These are phyloP conservation scores for Yamadazyma paraphyllophila DNA, from an alignment of 805 yeast species.

Conservation along the genomic window DNA sequence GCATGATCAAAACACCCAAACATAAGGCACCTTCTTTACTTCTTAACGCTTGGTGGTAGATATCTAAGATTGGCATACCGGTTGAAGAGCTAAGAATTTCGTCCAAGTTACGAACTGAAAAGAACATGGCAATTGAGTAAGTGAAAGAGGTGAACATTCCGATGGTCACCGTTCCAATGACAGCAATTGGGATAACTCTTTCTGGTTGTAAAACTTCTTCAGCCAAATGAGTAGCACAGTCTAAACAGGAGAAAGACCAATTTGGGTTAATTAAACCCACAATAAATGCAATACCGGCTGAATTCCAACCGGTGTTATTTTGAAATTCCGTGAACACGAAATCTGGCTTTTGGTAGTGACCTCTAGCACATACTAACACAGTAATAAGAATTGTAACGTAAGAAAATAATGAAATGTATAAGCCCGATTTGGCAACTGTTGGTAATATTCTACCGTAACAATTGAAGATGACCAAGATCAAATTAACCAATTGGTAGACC, in stretches of 20 bases:
- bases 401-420: conserved; percentile 52
- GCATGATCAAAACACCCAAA: conserved; percentile 47
- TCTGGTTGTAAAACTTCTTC: conserved; percentile 63
- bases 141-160: conserved; percentile 61
- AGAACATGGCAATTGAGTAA: conserved; percentile 57
- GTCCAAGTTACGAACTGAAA: conserved; percentile 52
- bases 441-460: conserved; percentile 54
- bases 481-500: conserved; percentile 45
- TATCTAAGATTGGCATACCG: conserved; percentile 64
- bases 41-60: conserved; percentile 55
- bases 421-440: conserved; percentile 45
- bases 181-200: conserved; percentile 58
- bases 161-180: conserved; percentile 60
- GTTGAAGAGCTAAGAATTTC: conserved; percentile 48
- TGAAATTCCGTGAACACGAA: conserved; percentile 55
- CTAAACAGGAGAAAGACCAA: conserved; percentile 69
- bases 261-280: conserved; percentile 71
- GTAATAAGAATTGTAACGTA: conserved; percentile 53
- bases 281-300: conserved; percentile 58
- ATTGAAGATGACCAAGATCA: conserved; percentile 45
- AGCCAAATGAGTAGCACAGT: conserved; percentile 70
- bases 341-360: conserved; percentile 48
- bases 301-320: conserved; percentile 61
- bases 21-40: conserved; percentile 55
- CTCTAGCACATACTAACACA: conserved; percentile 50